Evolutionary conservation across 768 basidiomycete genomes (phyloP).

Genomic region (Trametes cinnabarina): DNA sequence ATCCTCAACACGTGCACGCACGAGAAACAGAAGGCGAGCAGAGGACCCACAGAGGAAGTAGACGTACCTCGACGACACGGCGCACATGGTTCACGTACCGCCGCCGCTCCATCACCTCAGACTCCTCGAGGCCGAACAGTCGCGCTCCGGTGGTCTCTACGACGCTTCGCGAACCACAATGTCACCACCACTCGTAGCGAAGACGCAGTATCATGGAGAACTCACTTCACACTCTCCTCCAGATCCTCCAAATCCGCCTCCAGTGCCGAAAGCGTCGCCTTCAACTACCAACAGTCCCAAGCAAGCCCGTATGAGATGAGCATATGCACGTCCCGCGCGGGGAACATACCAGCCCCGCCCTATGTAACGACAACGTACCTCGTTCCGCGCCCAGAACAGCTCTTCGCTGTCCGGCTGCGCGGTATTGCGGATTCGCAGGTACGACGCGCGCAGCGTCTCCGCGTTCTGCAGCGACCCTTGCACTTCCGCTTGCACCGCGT

Average conservation of each 20-base stretch:
- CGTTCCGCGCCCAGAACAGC: constrained; percentile 73
- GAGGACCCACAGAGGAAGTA: background rate
- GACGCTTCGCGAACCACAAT: constrained; percentile 46
- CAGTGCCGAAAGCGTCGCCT: constrained; percentile 70
- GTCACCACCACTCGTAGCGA: too few species aligned
- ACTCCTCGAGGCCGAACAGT: constrained; percentile 76
- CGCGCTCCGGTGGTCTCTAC: constrained; percentile 85
- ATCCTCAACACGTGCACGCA: background rate
- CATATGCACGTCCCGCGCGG: too few species aligned
- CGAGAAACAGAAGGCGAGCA: background rate
- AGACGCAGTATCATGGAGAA: too few species aligned
- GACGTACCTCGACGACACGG: constrained; percentile 72
- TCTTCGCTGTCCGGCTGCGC: constrained; percentile 76
- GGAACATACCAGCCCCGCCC: too few species aligned
- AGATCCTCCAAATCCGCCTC: constrained; percentile 90
- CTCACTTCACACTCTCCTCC: constrained; percentile 90
- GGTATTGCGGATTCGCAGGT: constrained; percentile 73
- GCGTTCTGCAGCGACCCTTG: constrained; percentile 72
- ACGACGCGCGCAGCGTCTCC: constrained; percentile 69
- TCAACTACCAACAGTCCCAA: constrained; percentile 41
- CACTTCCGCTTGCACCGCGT: constrained; percentile 82
- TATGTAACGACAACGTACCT: constrained; percentile 50
- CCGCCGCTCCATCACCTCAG: constrained; percentile 72
- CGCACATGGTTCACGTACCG: constrained; percentile 75
- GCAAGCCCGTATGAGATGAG: too few species aligned